Conservation (phyloP, 2,329 filamentous ascomycete genomes). For the Arthrinium phaeospermum region DNA sequence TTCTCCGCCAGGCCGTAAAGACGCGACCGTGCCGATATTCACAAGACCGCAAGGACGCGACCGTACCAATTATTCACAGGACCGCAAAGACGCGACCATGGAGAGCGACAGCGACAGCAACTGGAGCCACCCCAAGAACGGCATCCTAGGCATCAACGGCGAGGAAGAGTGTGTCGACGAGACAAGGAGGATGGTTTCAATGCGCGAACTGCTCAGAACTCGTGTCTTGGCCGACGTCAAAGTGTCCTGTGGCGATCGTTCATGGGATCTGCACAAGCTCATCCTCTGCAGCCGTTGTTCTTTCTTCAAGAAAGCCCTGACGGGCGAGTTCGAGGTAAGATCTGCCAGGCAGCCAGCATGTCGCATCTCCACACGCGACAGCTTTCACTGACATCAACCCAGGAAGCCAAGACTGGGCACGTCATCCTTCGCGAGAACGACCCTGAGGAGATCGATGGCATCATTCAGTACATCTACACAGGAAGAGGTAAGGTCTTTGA, state of each 20-base stretch:
- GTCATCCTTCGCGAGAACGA: neutral
- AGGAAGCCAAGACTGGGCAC: neutral
- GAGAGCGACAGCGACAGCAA: neutral
- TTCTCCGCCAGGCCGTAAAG: no score
- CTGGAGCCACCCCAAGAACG: no score
- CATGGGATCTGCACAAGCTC: conserved; percentile 16
- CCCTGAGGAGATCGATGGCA: neutral
- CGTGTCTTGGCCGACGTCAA: neutral
- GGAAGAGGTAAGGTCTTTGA: neutral
- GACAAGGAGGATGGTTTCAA: neutral
- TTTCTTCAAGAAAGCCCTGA: conserved; percentile 16
- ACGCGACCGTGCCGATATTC: no score
- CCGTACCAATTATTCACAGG: no score
- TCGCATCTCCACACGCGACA: no score
- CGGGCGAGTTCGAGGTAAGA: neutral
- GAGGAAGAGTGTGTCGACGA: neutral
- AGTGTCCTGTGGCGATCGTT: conserved; percentile 11
- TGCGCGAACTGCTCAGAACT: neutral
- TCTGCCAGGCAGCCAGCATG: neutral
- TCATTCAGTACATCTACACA: neutral
- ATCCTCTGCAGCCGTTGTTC: conserved; percentile 5
- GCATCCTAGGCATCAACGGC: no score
- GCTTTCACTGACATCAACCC: neutral
- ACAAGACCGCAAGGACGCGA: no score
- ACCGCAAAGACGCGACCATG: no score